phyloP scores from a whole-genome alignment of 1,284 basidiomycete species.

The Puccinia hordei region DNA sequence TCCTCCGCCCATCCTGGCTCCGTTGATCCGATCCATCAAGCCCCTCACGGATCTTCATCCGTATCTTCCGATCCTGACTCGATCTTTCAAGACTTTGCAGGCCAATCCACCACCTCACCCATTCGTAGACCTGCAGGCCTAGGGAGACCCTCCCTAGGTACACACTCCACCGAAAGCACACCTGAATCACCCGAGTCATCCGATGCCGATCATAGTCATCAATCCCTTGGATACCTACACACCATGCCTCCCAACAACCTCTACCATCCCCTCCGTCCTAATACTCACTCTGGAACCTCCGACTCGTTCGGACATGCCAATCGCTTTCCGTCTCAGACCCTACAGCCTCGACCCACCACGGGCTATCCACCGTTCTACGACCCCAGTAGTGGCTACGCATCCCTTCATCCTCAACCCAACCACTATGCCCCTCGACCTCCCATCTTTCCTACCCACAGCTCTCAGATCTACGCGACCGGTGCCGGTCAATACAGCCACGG shows the following conservation, averaged over 20 bases:
- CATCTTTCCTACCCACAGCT: not conserved
- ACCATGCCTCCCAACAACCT: not conserved
- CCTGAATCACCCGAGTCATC: constrained; percentile 20
- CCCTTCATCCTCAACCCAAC: not conserved
- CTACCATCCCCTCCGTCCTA: constrained; percentile 9
- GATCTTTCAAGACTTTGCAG: not conserved
- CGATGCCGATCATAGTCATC: not conserved
- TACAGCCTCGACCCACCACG: not conserved
- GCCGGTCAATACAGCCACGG: not conserved
- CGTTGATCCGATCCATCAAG: not conserved
- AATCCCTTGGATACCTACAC: not conserved
- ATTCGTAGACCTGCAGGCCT: not conserved
- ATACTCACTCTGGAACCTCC: constrained; percentile 30
- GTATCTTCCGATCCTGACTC: constrained; percentile 7
- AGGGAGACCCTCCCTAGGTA: not conserved
- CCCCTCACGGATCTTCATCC: constrained; percentile 4
- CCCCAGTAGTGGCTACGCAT: too few species aligned
- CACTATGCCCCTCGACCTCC: not conserved
- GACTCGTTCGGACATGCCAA: not conserved
- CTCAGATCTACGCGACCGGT: not conserved
- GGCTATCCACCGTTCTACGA: not conserved
- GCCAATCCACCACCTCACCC: not conserved
- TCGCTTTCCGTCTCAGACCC: not conserved
- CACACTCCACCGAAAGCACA: constrained; percentile 4
- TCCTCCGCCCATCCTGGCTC: not conserved